phyloP scores from a whole-genome alignment of 2,329 filamentous ascomycete species.

The Coleophoma crateriformis region DNA sequence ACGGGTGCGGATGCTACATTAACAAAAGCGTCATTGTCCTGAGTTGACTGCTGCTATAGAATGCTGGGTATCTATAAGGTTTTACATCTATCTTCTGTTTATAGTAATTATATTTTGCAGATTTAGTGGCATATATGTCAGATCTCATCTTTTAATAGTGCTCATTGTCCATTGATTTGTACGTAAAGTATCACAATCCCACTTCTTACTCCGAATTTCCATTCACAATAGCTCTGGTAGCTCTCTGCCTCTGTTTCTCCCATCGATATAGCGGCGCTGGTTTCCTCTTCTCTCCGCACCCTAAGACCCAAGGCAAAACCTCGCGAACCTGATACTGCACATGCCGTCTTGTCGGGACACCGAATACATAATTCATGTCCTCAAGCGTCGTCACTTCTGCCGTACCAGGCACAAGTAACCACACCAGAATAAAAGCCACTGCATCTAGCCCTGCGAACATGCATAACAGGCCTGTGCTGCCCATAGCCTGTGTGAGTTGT shows the following conservation, averaged over 20 bases:
- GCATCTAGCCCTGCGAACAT: background rate
- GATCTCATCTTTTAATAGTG: no score
- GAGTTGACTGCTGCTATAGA: no score
- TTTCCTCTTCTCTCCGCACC: background rate
- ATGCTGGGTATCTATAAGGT: no score
- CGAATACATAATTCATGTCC: conserved; percentile 37
- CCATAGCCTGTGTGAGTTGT: background rate
- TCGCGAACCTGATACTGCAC: conserved; percentile 2
- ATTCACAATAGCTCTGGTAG: no score
- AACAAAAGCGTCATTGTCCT: no score
- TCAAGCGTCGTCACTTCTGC: conserved; percentile 28
- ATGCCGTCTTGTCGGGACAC: conserved; percentile 2
- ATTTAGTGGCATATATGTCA: no score
- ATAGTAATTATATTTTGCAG: no score
- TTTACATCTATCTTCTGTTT: no score
- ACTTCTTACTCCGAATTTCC: no score
- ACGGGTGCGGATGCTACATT: no score
- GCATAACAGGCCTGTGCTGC: background rate
- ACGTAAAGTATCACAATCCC: no score
- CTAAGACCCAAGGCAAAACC: conserved; percentile 1
- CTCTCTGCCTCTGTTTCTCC: background rate
- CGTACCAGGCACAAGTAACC: conserved; percentile 46
- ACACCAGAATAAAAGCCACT: conserved; percentile 46
- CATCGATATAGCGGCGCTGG: background rate
- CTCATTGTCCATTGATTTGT: no score